Percentiles rank a stretch among this genome's conserved stretches.
Conservation (phyloP, 2,329 filamentous ascomycete species). For the Fulvia fulva region DNA sequence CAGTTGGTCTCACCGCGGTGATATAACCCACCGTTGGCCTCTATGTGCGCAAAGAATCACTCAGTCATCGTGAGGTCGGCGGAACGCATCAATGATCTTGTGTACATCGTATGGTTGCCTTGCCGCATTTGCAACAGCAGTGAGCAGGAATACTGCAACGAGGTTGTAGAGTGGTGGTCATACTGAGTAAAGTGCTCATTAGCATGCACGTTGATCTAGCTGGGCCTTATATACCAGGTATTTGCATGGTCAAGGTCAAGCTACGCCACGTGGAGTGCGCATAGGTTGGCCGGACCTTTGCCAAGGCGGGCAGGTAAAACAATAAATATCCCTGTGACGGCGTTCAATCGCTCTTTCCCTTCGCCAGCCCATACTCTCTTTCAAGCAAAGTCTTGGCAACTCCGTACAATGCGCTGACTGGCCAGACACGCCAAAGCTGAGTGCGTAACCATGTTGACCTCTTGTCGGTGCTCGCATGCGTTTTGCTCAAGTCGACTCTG, state of each 20-base stretch:
- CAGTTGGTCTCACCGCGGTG: not conserved
- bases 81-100: slow-evolving; percentile 14
- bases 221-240: not conserved
- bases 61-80: slow-evolving; percentile 15
- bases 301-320: not conserved
- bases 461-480: slow-evolving; percentile 4
- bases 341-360: slow-evolving; percentile 5
- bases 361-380: slow-evolving; percentile 20
- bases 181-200: not conserved
- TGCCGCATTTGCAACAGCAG: not conserved
- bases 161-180: not conserved
- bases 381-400: slow-evolving; percentile 18
- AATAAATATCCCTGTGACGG: not conserved
- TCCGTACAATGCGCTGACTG: slow-evolving; percentile 20
- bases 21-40: slow-evolving; percentile 10
- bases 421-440: slow-evolving; percentile 18
- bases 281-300: not conserved
- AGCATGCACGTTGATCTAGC: not conserved
- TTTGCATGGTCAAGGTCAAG: not conserved
- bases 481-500: slow-evolving; percentile 40
- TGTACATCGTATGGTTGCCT: slow-evolving; percentile 14
- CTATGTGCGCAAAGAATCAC: slow-evolving; percentile 18
- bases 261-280: not conserved
- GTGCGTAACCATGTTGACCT: slow-evolving; percentile 12
- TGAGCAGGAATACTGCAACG: not conserved